Conservation (phyloP, 352 stramenopile genomes). For the Pythium apleroticum region DNA sequence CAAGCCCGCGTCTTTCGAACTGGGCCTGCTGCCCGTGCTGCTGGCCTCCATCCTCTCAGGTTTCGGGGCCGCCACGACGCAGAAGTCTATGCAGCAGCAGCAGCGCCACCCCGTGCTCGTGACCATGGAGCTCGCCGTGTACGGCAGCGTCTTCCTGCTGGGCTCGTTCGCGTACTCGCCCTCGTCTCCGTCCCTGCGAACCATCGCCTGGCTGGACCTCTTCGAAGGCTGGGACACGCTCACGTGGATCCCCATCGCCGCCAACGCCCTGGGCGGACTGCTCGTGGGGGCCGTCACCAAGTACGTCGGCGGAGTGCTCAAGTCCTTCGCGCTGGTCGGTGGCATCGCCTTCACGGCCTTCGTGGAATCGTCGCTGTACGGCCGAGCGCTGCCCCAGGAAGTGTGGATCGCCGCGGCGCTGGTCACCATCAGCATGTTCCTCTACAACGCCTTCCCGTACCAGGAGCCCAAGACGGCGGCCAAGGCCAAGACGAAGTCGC, state of each 20-base stretch:
- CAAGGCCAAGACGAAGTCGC: constrained; percentile 36
- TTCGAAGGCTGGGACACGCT: constrained; percentile 74
- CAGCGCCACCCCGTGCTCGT: constrained; percentile 71
- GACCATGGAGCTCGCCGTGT: constrained; percentile 80
- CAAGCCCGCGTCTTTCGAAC: constrained; percentile 44
- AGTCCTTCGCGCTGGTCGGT: constrained; percentile 87
- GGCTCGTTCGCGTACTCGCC: constrained; percentile 36
- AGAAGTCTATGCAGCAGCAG: constrained; percentile 84
- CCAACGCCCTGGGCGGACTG: constrained; percentile 77
- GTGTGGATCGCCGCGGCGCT: constrained; percentile 72
- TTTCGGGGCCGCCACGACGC: constrained; percentile 71
- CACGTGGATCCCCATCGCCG: constrained; percentile 80
- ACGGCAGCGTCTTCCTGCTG: constrained; percentile 72
- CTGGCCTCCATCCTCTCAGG: constrained; percentile 74
- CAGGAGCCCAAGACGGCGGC: constrained; percentile 23
- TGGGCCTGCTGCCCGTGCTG: constrained; percentile 67
- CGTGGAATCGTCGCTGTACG: constrained; percentile 74
- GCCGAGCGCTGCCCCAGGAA: constrained; percentile 49
- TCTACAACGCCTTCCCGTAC: constrained; percentile 81
- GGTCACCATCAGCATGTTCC: constrained; percentile 61
- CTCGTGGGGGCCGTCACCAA: constrained; percentile 89
- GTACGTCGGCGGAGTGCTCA: constrained; percentile 88
- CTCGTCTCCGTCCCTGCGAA: constrained; percentile 22
- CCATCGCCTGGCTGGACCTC: constrained; percentile 22
- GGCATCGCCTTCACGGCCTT: constrained; percentile 88